Percentiles rank a stretch among this genome's conserved stretches.
phyloP scores from a whole-genome alignment of 495 filamentous ascomycete species.

The Xylaria flabelliformis region DNA sequence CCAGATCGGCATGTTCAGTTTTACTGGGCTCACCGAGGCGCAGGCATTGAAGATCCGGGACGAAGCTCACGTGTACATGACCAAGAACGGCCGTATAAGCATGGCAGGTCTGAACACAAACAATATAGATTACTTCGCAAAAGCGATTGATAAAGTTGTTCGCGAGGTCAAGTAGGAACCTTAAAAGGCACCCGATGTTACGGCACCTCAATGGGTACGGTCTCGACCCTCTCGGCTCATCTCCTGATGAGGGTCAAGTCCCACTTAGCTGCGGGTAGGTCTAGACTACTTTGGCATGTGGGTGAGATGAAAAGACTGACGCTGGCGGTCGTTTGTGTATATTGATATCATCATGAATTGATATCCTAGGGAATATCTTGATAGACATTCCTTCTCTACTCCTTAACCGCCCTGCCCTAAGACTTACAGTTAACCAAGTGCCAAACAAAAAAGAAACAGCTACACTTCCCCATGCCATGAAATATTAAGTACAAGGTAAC shows the following conservation, averaged over 20 bases:
- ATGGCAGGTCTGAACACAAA: slow-evolving; percentile 94
- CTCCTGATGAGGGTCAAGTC: slow-evolving; percentile 16
- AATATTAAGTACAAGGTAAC: not conserved
- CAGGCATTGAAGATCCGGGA: slow-evolving; percentile 84
- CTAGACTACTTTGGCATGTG: slow-evolving; percentile 21
- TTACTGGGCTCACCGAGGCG: slow-evolving; percentile 84
- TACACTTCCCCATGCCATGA: not conserved
- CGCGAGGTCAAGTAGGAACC: slow-evolving; percentile 56
- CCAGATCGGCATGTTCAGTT: slow-evolving; percentile 99
- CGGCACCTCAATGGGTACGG: slow-evolving; percentile 7
- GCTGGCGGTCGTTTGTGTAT: slow-evolving; percentile 18
- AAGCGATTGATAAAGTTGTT: slow-evolving; percentile 85
- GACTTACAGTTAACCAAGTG: not conserved
- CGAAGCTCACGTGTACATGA: slow-evolving; percentile 95
- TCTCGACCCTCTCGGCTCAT: slow-evolving; percentile 9
- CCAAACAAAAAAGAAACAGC: not conserved
- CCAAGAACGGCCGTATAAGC: slow-evolving; percentile 96
- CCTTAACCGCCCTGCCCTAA: not conserved
- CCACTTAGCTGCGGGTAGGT: slow-evolving; percentile 23
- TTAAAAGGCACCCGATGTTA: not conserved
- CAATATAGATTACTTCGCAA: slow-evolving; percentile 92
- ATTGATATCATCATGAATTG: slow-evolving; percentile 18
- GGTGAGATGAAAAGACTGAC: slow-evolving; percentile 12
- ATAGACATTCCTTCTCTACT: not conserved
- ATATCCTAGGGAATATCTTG: not conserved